Conservation (phyloP, 306 rosid genomes). For the Chamaecrista fasciculata region DNA sequence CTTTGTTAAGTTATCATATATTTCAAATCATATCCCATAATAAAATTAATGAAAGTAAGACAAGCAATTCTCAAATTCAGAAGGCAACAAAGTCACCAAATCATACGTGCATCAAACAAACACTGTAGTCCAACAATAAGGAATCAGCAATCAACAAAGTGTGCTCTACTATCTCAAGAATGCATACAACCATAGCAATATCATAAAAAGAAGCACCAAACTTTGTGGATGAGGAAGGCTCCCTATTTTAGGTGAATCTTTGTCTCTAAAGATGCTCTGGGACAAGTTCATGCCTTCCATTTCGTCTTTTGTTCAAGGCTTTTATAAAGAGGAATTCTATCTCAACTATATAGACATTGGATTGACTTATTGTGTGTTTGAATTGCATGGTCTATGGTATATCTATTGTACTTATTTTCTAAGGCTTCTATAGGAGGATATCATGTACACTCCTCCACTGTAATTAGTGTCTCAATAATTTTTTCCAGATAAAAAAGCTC, state of each 20-base stretch:
- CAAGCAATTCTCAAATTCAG: conserved; percentile 10
- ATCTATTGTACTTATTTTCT: background rate
- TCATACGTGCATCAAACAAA: background rate
- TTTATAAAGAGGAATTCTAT: background rate
- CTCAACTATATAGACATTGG: background rate
- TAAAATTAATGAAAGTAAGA: background rate
- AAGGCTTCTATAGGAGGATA: background rate
- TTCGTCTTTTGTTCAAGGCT: background rate
- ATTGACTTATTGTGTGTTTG: background rate
- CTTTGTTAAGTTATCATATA: background rate
- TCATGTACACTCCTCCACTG: background rate
- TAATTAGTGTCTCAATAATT: background rate
- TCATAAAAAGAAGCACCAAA: background rate
- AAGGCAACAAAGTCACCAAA: background rate
- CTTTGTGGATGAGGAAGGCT: background rate
- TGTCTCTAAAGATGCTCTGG: background rate
- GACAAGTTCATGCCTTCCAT: background rate
- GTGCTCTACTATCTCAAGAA: background rate
- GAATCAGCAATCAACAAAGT: background rate
- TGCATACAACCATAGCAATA: background rate
- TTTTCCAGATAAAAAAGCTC: background rate
- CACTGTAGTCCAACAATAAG: background rate
- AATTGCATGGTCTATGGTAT: background rate
- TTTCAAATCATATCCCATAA: conserved; percentile 18
- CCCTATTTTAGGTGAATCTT: background rate